Percentiles rank a stretch among this genome's conserved stretches.
Evolutionary conservation across 2,329 filamentous ascomycete species (phyloP).

Genomic region (Exophiala oligosperma): DNA sequence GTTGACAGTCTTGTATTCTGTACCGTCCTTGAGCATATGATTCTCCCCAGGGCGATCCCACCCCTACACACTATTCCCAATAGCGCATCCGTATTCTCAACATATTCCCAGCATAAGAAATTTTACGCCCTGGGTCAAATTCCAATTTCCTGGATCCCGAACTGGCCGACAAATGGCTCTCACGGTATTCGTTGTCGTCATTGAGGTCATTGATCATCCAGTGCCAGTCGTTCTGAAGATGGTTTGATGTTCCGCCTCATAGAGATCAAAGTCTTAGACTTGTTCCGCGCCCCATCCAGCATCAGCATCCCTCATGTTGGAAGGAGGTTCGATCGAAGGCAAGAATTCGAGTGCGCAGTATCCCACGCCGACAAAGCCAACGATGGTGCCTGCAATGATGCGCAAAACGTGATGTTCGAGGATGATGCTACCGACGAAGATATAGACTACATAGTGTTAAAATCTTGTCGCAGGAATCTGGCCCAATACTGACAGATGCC

Average conservation of each 20-base stretch:
- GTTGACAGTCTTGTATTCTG: too few species aligned
- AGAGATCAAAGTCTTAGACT: constrained; percentile 52
- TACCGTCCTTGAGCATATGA: background rate
- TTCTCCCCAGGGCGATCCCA: background rate
- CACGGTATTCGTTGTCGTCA: background rate
- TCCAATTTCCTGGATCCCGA: too few species aligned
- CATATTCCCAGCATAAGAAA: too few species aligned
- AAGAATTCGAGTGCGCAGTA: constrained; percentile 77
- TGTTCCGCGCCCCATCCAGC: constrained; percentile 76
- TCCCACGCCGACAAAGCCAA: constrained; percentile 74
- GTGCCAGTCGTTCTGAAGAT: background rate
- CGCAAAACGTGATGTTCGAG: constrained; percentile 67
- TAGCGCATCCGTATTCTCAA: too few species aligned
- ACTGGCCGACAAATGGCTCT: too few species aligned
- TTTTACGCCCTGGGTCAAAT: too few species aligned
- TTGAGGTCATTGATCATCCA: background rate
- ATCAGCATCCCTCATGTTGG: constrained; percentile 79
- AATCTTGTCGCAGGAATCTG: constrained; percentile 1
- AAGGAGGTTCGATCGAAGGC: constrained; percentile 75
- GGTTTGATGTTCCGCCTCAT: background rate
- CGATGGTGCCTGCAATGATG: constrained; percentile 73
- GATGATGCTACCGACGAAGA: constrained; percentile 88
- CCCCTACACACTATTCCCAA: background rate
- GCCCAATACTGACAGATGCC: constrained; percentile 74
- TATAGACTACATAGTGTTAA: constrained; percentile 68